phyloP scores from a whole-genome alignment of 257 asterid species.

The Eucommia ulmoides region DNA sequence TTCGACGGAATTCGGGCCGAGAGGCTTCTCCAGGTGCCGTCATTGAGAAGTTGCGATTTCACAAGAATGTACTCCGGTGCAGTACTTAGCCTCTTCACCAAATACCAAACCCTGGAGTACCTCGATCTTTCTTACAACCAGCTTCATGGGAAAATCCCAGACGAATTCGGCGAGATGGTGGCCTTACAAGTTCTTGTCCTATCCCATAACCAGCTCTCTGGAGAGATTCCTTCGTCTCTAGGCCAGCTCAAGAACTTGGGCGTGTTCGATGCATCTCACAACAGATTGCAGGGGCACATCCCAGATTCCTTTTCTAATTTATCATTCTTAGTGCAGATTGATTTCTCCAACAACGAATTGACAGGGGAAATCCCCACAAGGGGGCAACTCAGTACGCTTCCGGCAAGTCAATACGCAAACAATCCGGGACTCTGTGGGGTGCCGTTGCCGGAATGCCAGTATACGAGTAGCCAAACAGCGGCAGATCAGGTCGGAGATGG shows the following conservation, averaged over 20 bases:
- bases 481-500: conserved; percentile 7
- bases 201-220: conserved; percentile 74
- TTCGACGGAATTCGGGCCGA: conserved; percentile 82
- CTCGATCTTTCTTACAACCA: conserved; percentile 86
- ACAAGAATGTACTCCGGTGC: conserved; percentile 78
- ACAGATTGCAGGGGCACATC: conserved; percentile 74
- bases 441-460: conserved; percentile 56
- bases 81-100: conserved; percentile 65
- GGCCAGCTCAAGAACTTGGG: conserved; percentile 81
- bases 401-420: conserved; percentile 67
- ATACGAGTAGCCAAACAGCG: conserved; percentile 22
- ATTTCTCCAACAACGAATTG: conserved; percentile 70
- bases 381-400: conserved; percentile 92
- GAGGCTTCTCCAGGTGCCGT: conserved; percentile 65
- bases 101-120: conserved; percentile 77
- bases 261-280: conserved; percentile 88
- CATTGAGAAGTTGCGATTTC: conserved; percentile 72
- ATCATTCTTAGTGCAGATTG: conserved; percentile 83
- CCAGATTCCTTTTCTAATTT: conserved; percentile 74
- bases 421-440: conserved; percentile 95
- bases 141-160: conserved; percentile 78
- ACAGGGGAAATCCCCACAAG: conserved; percentile 79
- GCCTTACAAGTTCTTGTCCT: conserved; percentile 80
- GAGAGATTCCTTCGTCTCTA: conserved; percentile 67
- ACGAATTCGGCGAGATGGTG: conserved; percentile 81